These are phyloP conservation scores for Arthrobotrys sinensis DNA, from an alignment of 2,329 filamentous ascomycete species.

Conservation along the genomic window DNA sequence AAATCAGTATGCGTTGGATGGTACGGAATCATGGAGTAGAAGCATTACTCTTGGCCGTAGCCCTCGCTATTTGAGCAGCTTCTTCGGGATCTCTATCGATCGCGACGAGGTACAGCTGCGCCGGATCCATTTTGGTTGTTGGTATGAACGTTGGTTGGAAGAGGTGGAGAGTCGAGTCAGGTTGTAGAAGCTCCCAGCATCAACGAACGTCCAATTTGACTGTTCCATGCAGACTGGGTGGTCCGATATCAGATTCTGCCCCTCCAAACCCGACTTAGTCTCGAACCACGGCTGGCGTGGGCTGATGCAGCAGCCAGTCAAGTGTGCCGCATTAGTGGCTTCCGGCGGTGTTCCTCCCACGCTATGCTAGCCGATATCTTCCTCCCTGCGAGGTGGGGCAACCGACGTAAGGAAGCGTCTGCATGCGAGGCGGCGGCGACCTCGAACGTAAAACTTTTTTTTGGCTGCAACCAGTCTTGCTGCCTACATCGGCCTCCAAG, in stretches of 20 bases:
- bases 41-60: slow-evolving; percentile 63
- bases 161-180: slow-evolving; percentile 2
- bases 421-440: slow-evolving; percentile 22
- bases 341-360: slow-evolving; percentile 25
- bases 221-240: slow-evolving; percentile 33
- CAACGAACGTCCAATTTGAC: slow-evolving; percentile 12
- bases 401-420: slow-evolving; percentile 21
- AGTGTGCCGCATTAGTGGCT: slow-evolving; percentile 39
- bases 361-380: slow-evolving; percentile 22
- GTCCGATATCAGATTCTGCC: slow-evolving; percentile 48
- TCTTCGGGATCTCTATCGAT: slow-evolving; percentile 63
- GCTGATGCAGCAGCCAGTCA: slow-evolving; percentile 38
- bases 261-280: slow-evolving; percentile 32
- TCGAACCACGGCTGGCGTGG: slow-evolving; percentile 10
- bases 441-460: slow-evolving; percentile 44
- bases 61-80: slow-evolving; percentile 62
- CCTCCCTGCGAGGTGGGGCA: slow-evolving; percentile 22
- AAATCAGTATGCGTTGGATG: slow-evolving; percentile 45
- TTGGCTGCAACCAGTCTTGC: slow-evolving; percentile 23
- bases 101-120: slow-evolving; percentile 63
- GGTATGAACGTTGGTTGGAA: slow-evolving; percentile 5
- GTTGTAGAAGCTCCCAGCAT: slow-evolving; percentile 18
- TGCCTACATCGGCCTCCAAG: slow-evolving; percentile 45
- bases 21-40: slow-evolving; percentile 6
- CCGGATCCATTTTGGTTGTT: slow-evolving; percentile 51